A percentile compares a stretch with the other conserved stretches of the same genome.
phyloP scores from a whole-genome alignment of 2,329 filamentous ascomycete genomes.

The Colletotrichum scovillei region DNA sequence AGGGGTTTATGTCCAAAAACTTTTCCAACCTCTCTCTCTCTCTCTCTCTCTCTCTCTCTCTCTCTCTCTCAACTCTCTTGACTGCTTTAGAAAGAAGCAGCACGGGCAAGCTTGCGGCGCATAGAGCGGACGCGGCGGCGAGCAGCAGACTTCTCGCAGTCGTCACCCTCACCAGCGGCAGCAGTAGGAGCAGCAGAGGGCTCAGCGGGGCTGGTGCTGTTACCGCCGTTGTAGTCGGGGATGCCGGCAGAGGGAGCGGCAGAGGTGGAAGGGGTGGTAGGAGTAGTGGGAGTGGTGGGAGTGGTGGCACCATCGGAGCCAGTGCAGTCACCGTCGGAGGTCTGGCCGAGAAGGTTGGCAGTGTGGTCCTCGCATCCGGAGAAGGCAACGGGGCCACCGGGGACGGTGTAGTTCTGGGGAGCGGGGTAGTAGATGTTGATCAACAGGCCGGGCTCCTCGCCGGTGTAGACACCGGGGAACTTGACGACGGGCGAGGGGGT shows the following conservation, averaged over 20 bases:
- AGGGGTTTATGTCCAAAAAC: not conserved
- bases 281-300: conserved; percentile 15
- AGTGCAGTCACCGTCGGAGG: conserved; percentile 50
- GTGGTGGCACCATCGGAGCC: conserved; percentile 33
- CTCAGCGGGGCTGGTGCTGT: conserved; percentile 22
- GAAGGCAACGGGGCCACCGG: conserved; percentile 49
- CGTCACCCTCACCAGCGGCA: not conserved
- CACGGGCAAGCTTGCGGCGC: conserved; percentile 18
- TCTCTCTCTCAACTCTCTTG: not conserved
- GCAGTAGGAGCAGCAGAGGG: not conserved
- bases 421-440: conserved; percentile 50
- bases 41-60: not conserved
- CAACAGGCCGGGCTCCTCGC: conserved; percentile 46
- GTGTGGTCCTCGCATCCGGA: conserved; percentile 50
- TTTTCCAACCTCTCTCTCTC: not conserved
- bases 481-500: conserved; percentile 43
- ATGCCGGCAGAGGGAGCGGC: conserved; percentile 35
- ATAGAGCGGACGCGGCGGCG: conserved; percentile 31
- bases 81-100: not conserved
- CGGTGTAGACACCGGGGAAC: conserved; percentile 48
- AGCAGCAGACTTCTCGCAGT: conserved; percentile 28
- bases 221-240: conserved; percentile 31
- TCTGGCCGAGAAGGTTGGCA: conserved; percentile 47
- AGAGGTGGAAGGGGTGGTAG: conserved; percentile 1
- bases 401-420: conserved; percentile 45